Evolutionary conservation across 1,284 basidiomycete genomes (phyloP).

Genomic region (Kwoniella shivajii): DNA sequence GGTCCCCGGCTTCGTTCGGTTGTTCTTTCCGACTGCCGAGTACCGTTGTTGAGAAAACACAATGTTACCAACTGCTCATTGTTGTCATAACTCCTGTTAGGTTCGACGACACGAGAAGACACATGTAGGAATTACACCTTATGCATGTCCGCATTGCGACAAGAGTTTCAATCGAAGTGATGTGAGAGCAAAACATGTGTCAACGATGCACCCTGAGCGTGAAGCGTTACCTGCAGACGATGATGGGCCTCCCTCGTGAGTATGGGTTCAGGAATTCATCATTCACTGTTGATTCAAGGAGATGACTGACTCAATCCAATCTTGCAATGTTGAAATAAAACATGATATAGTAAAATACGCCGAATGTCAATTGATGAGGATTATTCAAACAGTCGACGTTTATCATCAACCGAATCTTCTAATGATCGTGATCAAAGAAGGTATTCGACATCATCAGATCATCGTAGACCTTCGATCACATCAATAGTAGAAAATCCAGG

Average conservation of each 20-base stretch:
- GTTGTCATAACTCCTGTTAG: not conserved
- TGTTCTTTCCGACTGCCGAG: no score
- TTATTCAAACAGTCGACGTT: not conserved
- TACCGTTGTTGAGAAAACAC: no score
- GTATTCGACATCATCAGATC: constrained; percentile 3
- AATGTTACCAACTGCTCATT: not conserved
- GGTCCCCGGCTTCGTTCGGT: no score
- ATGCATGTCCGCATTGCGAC: constrained; percentile 35
- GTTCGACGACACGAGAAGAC: constrained; percentile 32
- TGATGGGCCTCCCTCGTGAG: constrained; percentile 2
- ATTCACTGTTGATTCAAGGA: not conserved
- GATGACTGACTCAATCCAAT: not conserved
- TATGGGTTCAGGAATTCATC: not conserved
- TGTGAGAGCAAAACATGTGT: constrained; percentile 38
- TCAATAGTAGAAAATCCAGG: not conserved
- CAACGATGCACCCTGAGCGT: constrained; percentile 30
- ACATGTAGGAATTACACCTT: constrained; percentile 37
- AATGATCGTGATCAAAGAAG: not conserved
- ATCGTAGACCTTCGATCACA: constrained; percentile 1
- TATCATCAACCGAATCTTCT: not conserved
- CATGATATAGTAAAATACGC: constrained; percentile 3
- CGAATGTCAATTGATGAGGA: constrained; percentile 8
- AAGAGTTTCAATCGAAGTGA: constrained; percentile 40
- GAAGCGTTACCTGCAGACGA: not conserved
- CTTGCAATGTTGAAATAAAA: not conserved